Percentiles rank a stretch among this genome's conserved stretches.
Evolutionary conservation across 345 rosid genomes (phyloP).

Genomic region (Conringia planisiliqua): DNA sequence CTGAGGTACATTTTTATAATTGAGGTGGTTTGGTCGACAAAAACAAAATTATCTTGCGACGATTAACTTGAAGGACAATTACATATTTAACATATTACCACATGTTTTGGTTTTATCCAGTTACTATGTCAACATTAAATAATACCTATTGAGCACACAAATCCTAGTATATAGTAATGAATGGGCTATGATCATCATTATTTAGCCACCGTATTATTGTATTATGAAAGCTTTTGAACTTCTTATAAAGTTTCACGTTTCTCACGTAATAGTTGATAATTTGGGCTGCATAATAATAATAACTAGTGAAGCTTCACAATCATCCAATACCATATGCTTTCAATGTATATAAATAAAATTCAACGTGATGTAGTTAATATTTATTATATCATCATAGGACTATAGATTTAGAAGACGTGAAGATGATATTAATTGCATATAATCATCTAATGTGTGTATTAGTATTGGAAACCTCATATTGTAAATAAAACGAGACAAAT

Average conservation of each 20-base stretch:
- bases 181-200: neutral
- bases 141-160: neutral
- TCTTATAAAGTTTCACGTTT: constrained; percentile 22
- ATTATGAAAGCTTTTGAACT: constrained; percentile 6
- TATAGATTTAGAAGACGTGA: neutral
- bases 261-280: constrained; percentile 12
- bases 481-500: neutral
- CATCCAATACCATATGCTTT: constrained; percentile 15
- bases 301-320: constrained; percentile 18
- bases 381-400: neutral
- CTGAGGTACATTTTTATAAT: neutral
- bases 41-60: neutral
- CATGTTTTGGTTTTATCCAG: neutral
- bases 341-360: neutral
- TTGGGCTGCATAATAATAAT: neutral
- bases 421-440: neutral
- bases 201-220: constrained; percentile 15
- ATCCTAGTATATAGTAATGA: constrained; percentile 1
- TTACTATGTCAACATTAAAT: neutral
- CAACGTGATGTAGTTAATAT: neutral
- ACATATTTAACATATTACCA: neutral
- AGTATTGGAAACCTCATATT: neutral
- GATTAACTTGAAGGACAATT: neutral
- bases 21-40: neutral
- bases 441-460: neutral